Conservation (phyloP, 2,329 filamentous ascomycete genomes). For the Monosporascus ibericus region DNA sequence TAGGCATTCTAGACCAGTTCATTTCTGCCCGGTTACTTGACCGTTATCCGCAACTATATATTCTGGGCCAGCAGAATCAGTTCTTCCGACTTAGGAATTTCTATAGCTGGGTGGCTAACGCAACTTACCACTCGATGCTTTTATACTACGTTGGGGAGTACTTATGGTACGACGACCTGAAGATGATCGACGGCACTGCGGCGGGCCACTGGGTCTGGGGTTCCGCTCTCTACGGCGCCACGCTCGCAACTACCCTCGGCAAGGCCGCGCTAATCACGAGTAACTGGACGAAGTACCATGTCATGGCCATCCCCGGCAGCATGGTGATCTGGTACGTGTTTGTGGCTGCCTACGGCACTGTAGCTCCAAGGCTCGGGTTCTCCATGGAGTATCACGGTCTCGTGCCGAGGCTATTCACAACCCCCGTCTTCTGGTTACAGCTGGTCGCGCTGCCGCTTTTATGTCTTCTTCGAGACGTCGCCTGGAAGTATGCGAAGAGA, state of each 20-base stretch:
- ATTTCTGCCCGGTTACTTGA: slow-evolving; percentile 90
- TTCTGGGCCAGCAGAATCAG: slow-evolving; percentile 82
- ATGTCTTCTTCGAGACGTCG: slow-evolving; percentile 82
- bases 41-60: slow-evolving; percentile 92
- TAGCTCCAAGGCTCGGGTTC: slow-evolving; percentile 75
- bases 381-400: slow-evolving; percentile 82
- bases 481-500: slow-evolving; percentile 95
- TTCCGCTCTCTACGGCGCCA: slow-evolving; percentile 86
- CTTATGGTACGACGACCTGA: slow-evolving; percentile 77
- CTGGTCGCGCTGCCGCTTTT: slow-evolving; percentile 71
- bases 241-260: slow-evolving; percentile 86
- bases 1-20: slow-evolving; percentile 97
- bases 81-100: slow-evolving; percentile 95
- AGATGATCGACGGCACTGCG: slow-evolving; percentile 70
- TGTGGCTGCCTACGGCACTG: slow-evolving; percentile 77
- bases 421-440: slow-evolving; percentile 88
- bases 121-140: slow-evolving; percentile 90
- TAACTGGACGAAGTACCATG: slow-evolving; percentile 98
- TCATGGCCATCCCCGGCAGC: slow-evolving; percentile 90
- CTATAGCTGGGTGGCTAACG: slow-evolving; percentile 85
- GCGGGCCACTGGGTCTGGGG: slow-evolving; percentile 99
- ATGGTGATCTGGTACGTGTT: slow-evolving; percentile 89
- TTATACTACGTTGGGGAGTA: slow-evolving; percentile 81
- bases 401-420: slow-evolving; percentile 71
- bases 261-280: slow-evolving; percentile 94